These are phyloP conservation scores for Hymenoscyphus scutula DNA, from an alignment of 2,329 filamentous ascomycete genomes.

Conservation along the genomic window DNA sequence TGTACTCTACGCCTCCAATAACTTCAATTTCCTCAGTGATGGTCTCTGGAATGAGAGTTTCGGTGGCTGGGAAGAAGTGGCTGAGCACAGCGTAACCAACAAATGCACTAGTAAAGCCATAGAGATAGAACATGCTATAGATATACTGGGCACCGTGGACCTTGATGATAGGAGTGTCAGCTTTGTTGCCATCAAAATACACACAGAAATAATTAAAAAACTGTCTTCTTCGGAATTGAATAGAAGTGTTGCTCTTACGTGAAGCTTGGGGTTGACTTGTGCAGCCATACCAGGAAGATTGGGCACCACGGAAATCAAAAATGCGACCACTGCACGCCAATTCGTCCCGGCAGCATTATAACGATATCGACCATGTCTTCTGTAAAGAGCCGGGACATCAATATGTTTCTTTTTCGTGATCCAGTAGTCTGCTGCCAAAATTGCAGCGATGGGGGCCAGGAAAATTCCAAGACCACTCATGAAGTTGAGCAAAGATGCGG, in stretches of 20 bases:
- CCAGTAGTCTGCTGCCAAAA: constrained; percentile 38
- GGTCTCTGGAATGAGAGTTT: constrained; percentile 34
- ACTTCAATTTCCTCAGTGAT: constrained; percentile 35
- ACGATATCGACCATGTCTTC: constrained; percentile 28
- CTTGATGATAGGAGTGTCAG: neutral
- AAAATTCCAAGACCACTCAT: constrained; percentile 40
- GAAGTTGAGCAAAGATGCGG: constrained; percentile 34
- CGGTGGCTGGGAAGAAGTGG: constrained; percentile 36
- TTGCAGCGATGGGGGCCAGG: constrained; percentile 39
- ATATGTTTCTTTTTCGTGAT: constrained; percentile 36
- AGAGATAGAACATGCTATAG: constrained; percentile 40
- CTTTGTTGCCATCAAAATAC: too few relatives aligned
- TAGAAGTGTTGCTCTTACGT: too few relatives aligned
- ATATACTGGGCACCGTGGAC: constrained; percentile 32
- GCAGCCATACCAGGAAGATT: constrained; percentile 32
- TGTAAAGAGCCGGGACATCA: constrained; percentile 38
- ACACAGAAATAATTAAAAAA: too few relatives aligned
- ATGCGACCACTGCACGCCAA: constrained; percentile 29
- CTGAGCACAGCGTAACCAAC: constrained; percentile 34
- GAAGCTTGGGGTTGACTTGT: constrained; percentile 23
- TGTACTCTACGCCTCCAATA: constrained; percentile 20
- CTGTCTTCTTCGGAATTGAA: too few relatives aligned
- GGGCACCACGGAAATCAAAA: constrained; percentile 27
- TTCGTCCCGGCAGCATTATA: constrained; percentile 31
- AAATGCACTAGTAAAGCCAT: constrained; percentile 40